phyloP scores from a whole-genome alignment of 441 rosid species.

The Pelargonium cotyledonis region DNA sequence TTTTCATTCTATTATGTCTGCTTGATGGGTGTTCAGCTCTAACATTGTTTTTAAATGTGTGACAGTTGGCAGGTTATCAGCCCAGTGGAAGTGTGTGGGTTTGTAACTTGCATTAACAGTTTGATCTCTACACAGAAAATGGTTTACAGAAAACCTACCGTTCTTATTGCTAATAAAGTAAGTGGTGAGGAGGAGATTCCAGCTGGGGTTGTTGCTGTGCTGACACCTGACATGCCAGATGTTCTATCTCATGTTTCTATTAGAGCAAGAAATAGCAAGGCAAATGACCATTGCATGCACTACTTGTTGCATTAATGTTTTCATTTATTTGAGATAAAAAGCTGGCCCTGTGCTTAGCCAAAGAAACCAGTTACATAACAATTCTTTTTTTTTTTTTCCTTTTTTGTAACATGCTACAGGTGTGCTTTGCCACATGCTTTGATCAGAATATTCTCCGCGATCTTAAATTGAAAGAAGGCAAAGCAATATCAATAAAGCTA shows the following conservation, averaged over 20 bases:
- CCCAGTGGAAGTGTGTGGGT: conserved; percentile 65
- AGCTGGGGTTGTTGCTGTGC: conserved; percentile 67
- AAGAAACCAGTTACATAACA: conserved; percentile 13
- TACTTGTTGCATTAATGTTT: conserved; percentile 4
- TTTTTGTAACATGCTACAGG: conserved; percentile 35
- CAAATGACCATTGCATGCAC: conserved; percentile 18
- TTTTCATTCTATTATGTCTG: neutral
- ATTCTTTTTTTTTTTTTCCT: neutral
- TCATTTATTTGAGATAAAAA: conserved; percentile 14
- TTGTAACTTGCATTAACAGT: conserved; percentile 43
- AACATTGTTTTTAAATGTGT: conserved; percentile 19
- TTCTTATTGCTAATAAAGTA: conserved; percentile 56
- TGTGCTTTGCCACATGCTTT: conserved; percentile 85
- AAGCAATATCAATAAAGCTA: conserved; percentile 42
- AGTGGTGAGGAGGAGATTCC: conserved; percentile 87
- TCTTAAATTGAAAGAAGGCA: conserved; percentile 62
- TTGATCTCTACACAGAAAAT: conserved; percentile 52
- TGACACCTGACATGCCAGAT: conserved; percentile 75
- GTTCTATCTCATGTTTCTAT: conserved; percentile 78
- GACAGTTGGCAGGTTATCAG: conserved; percentile 86
- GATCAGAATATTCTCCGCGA: conserved; percentile 52
- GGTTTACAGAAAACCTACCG: conserved; percentile 54
- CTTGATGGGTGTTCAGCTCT: conserved; percentile 7
- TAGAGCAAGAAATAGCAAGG: conserved; percentile 81
- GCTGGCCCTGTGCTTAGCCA: conserved; percentile 9